Evolutionary conservation across 345 rosid species (phyloP), one percentile per base, ranked within the genome.

Genomic region (Brassica cretica): DNA sequence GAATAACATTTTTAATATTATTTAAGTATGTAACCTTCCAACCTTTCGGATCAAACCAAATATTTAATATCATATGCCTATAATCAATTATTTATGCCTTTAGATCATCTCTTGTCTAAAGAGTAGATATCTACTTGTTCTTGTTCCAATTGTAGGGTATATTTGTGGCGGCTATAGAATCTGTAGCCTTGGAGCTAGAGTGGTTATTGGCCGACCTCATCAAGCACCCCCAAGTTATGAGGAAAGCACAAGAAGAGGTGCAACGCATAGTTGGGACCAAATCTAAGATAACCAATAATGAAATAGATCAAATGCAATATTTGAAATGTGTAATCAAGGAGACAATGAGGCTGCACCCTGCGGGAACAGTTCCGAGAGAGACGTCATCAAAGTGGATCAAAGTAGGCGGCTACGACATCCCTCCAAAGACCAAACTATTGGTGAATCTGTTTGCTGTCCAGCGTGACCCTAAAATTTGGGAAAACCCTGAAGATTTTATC

Each of bases 221-320:
- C 62, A 79, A 46, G 21, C 19, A 79, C 16, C 82, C 76, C 25
- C 8, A 68, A 6, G 33, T 72, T 39, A 5, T 73, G 9, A 73
- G n/a, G 24, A 79, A 79, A 68, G 82, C 74, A 1, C 82, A 79
- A 79, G 82, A 73, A 60, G 82, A 79, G 30, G 78, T 79, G 33
- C 5, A 64, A 61, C 72, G 78, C 0, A 44, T 79, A 24, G 78
- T 79, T 14, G 78, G 78, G 19, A 61, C 67, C 69, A 79, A 73
- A 67, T 10, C 78, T 0, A 68, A 79, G 74, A 66, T 79, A 66
- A 68, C 51, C 18, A 68, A 0, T 15, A 35, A 12, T 15, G 82
- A 73, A 33, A 68, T 61, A 39, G 77, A 73, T 18, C 33, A 73
- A 37, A 79, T 79, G 82, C 58, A 49, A 8, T 79, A 79, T 56